phyloP scores from a whole-genome alignment of 768 basidiomycete species.

The Boletellus emodensis region DNA sequence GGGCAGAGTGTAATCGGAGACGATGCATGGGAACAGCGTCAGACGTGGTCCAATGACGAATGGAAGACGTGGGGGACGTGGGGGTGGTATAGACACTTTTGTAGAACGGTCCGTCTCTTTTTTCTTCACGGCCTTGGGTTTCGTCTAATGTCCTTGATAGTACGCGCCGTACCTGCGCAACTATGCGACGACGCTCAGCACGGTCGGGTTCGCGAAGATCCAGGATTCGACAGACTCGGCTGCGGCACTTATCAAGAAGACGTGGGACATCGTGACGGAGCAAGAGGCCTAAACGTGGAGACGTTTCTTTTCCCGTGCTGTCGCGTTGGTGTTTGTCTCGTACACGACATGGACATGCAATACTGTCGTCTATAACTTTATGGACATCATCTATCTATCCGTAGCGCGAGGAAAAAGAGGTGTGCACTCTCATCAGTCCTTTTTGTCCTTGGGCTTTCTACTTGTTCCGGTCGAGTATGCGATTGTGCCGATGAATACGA shows the following conservation, averaged over 20 bases:
- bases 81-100: constrained; percentile 91
- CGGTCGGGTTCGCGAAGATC: constrained; percentile 65
- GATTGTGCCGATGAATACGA: constrained; percentile 70
- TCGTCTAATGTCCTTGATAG: constrained; percentile 33
- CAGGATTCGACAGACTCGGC: constrained; percentile 55
- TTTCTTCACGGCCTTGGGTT: neutral
- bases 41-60: constrained; percentile 64
- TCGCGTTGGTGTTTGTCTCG: neutral
- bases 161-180: constrained; percentile 77
- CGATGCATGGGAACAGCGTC: constrained; percentile 66
- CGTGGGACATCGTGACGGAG: constrained; percentile 69
- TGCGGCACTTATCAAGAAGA: constrained; percentile 55
- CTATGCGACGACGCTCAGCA: constrained; percentile 65
- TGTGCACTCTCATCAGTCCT: constrained; percentile 13
- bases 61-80: constrained; percentile 88
- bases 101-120: constrained; percentile 57
- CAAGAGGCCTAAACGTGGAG: constrained; percentile 38
- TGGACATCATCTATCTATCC: constrained; percentile 7
- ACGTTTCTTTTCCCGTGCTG: too few relatives aligned
- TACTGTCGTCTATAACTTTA: constrained; percentile 16
- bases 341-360: neutral
- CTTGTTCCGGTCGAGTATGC: constrained; percentile 48
- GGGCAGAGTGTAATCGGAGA: constrained; percentile 58
- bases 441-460: constrained; percentile 19
- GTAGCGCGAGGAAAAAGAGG: neutral